These are phyloP conservation scores for Penicillium silybi DNA, from an alignment of 495 filamentous ascomycete species.

Conservation along the genomic window DNA sequence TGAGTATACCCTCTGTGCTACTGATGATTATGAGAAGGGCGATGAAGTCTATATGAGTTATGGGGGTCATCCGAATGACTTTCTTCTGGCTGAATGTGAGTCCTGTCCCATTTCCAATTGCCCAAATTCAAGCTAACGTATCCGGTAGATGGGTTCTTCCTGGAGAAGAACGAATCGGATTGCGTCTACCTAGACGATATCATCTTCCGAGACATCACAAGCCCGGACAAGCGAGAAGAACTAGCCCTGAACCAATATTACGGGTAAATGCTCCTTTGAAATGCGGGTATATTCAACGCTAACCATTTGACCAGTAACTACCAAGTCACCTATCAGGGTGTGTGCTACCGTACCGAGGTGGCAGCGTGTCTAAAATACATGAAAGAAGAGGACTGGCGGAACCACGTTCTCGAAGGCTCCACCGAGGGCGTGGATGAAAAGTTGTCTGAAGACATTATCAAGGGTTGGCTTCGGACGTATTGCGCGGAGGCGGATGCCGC, in stretches of 20 bases:
- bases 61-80: conserved; percentile 75
- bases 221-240: conserved; percentile 38
- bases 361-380: conserved; percentile 55
- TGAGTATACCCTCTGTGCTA: conserved; percentile 59
- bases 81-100: conserved; percentile 72
- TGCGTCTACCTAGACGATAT: conserved; percentile 64
- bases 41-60: conserved; percentile 81
- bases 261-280: conserved; percentile 36
- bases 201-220: conserved; percentile 51
- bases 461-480: conserved; percentile 39
- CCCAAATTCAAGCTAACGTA: background rate
- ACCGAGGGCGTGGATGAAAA: conserved; percentile 28
- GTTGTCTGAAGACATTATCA: conserved; percentile 34
- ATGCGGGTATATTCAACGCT: conserved; percentile 9
- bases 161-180: conserved; percentile 65
- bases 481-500: conserved; percentile 30
- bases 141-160: conserved; percentile 65
- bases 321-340: conserved; percentile 53
- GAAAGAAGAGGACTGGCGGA: conserved; percentile 41
- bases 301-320: conserved; percentile 48
- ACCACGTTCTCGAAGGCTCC: conserved; percentile 41
- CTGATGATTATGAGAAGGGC: conserved; percentile 52
- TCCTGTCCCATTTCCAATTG: background rate
- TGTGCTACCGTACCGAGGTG: conserved; percentile 70
- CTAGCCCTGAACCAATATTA: conserved; percentile 59